These are phyloP conservation scores for Russula sp. DNA, from an alignment of 768 basidiomycete genomes.

Conservation along the genomic window DNA sequence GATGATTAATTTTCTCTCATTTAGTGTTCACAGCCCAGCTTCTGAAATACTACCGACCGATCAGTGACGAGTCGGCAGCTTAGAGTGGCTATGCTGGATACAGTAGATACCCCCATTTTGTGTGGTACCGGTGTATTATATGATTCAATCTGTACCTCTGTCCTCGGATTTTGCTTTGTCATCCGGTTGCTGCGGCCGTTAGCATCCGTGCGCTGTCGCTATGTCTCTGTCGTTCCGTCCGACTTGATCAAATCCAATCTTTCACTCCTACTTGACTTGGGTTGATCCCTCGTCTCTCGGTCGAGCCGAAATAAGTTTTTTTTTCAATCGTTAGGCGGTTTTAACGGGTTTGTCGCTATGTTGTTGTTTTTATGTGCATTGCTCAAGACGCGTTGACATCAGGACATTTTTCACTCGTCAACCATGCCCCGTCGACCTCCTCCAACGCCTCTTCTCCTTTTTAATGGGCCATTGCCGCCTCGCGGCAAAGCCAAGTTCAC, in stretches of 20 bases:
- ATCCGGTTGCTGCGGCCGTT: slow-evolving; percentile 6
- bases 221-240: not conserved
- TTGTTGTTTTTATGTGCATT: not conserved
- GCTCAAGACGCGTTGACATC: slow-evolving; percentile 6
- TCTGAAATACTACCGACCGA: slow-evolving; percentile 64
- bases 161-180: slow-evolving; percentile 15
- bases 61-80: slow-evolving; percentile 33
- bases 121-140: not conserved
- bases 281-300: slow-evolving; percentile 17
- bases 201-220: not conserved
- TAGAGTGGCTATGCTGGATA: slow-evolving; percentile 23
- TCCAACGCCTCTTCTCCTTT: slow-evolving; percentile 58
- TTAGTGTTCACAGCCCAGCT: slow-evolving; percentile 56
- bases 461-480: slow-evolving; percentile 55
- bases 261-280: not conserved
- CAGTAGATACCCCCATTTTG: slow-evolving; percentile 6
- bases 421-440: slow-evolving; percentile 64
- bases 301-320: slow-evolving; percentile 5
- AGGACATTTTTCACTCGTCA: slow-evolving; percentile 1
- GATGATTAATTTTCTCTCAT: slow-evolving; percentile 8
- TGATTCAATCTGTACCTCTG: not conserved
- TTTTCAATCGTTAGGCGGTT: not conserved
- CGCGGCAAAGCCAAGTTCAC: slow-evolving; percentile 56
- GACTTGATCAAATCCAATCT: not conserved
- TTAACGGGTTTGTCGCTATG: not conserved